Base-by-base conservation (phyloP, 257 asterid species). In the Linderniella brevidens region DNA sequence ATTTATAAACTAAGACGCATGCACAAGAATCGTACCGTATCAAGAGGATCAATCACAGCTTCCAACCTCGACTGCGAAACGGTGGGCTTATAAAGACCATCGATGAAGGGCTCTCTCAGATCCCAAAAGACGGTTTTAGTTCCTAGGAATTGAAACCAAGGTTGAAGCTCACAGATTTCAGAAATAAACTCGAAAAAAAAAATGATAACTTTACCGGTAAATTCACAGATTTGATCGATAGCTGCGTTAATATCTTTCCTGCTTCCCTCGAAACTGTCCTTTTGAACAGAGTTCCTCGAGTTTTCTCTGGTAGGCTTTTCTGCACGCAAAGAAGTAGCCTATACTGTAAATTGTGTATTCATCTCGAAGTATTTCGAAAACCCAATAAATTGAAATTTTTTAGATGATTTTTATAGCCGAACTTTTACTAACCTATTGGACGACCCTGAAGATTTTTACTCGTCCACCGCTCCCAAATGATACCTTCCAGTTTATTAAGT, bases 111-210 rank as follows among this genome's bases (percentile, higher is more conserved):
- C 64, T 76, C 98, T 59, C 98, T 76, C 72, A 88, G 65, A 66
- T 88, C 98, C 92, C 94, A 84, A 66, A 84, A 88, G 25, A 88
- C 70, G 39, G 77, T 71, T 75, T 88, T 88, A 15, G 80, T 81
- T 64, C 98, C 98, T 84, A 64, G 49, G 61, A 17, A 20, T 17
- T 15, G 19, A 45, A 43, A 17, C 48, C 48, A 17, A 17, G 32
- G 32, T 25, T 25, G 32, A 46, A 46, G 51, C 19, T 9, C 17
- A 4, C 11, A 46, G n/a, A 11, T 17, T 16, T 18, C 4, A 18
- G 17, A 13, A 11, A 43, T 11, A 46, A 46, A 46, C 35, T 18
- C 37, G 20, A 19, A 46, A 58, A 50, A 35, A 50, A 47, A 17
- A 57, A 52, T 17, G 29, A 8, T 46, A 32, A 49, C 14, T 35